A percentile compares a stretch with the other conserved stretches of the same genome.
Evolutionary conservation across 495 filamentous ascomycete species (phyloP).

Genomic region (Lophiotrema nucula): DNA sequence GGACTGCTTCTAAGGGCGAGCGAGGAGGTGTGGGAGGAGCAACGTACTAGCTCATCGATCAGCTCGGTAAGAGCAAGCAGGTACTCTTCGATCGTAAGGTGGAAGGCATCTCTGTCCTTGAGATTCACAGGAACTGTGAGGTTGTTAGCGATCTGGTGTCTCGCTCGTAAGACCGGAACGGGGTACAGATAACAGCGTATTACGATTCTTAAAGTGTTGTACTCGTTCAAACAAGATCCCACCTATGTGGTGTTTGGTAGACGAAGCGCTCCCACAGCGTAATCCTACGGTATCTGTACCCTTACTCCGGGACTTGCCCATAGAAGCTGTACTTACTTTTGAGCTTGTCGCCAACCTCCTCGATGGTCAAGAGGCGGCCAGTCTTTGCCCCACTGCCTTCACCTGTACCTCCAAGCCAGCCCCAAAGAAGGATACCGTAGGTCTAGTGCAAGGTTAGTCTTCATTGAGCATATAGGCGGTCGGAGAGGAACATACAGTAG

Average conservation of each 20-base stretch:
- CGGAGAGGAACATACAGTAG: conserved; percentile 57
- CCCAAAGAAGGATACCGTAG: conserved; percentile 67
- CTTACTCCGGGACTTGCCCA: too few relatives aligned
- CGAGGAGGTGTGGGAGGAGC: background rate
- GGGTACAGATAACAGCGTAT: too few relatives aligned
- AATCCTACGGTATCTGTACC: too few relatives aligned
- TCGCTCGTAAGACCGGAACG: too few relatives aligned
- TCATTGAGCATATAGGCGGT: too few relatives aligned
- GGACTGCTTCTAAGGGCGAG: too few relatives aligned
- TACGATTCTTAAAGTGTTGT: too few relatives aligned
- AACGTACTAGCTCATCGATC: conserved; percentile 76
- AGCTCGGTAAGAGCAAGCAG: conserved; percentile 79
- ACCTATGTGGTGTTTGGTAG: too few relatives aligned
- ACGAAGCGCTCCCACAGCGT: too few relatives aligned
- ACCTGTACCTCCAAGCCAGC: conserved; percentile 69
- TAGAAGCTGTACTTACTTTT: conserved; percentile 58
- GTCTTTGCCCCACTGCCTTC: conserved; percentile 43
- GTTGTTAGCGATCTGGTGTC: too few relatives aligned
- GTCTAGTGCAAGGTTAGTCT: conserved; percentile 35
- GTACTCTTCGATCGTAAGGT: conserved; percentile 96
- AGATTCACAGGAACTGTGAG: conserved; percentile 86
- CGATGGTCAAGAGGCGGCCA: conserved; percentile 77
- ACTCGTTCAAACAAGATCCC: too few relatives aligned
- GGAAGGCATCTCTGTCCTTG: conserved; percentile 86
- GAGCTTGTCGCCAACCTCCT: conserved; percentile 77